Evolutionary conservation across 169 alveolate genomes (phyloP).

Genomic region (Amoebophrya sp.): DNA sequence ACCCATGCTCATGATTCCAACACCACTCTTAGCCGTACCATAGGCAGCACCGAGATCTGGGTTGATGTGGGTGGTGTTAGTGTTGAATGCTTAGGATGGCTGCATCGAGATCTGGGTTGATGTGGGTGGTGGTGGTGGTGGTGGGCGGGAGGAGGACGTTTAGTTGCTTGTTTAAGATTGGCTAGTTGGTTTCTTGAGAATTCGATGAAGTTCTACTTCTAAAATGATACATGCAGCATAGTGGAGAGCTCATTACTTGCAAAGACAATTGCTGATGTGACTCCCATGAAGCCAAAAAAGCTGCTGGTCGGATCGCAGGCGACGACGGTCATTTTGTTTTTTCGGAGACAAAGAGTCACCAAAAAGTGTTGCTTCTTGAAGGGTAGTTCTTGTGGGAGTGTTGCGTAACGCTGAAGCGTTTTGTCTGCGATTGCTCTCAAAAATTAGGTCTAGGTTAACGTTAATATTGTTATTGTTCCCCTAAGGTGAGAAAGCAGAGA

Average conservation of each 20-base stretch:
- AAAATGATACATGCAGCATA: constrained; percentile 54
- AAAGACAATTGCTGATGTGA: constrained; percentile 87
- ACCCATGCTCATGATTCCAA: constrained; percentile 94
- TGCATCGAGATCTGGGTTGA: not conserved
- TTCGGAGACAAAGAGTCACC: no score
- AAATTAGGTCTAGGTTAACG: no score
- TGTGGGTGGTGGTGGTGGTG: constrained; percentile 42
- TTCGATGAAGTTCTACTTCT: not conserved
- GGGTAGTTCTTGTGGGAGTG: no score
- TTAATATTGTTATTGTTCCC: no score
- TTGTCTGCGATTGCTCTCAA: no score
- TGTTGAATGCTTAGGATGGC: not conserved
- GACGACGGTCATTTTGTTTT: not conserved
- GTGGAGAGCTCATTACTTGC: no score
- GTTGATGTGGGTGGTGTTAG: not conserved
- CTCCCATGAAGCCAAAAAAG: constrained; percentile 95
- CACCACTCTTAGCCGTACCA: constrained; percentile 96
- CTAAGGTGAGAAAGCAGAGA: no score
- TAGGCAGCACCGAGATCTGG: constrained; percentile 68
- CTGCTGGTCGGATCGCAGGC: constrained; percentile 74
- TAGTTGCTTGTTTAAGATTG: not conserved
- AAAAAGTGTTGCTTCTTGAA: no score
- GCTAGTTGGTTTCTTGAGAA: not conserved
- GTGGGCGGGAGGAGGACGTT: not conserved
- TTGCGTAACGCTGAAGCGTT: no score